Percentiles rank a stretch among this genome's conserved stretches.
Evolutionary conservation across 805 yeast genomes (phyloP).

Genomic region (Candida ponderosae): DNA sequence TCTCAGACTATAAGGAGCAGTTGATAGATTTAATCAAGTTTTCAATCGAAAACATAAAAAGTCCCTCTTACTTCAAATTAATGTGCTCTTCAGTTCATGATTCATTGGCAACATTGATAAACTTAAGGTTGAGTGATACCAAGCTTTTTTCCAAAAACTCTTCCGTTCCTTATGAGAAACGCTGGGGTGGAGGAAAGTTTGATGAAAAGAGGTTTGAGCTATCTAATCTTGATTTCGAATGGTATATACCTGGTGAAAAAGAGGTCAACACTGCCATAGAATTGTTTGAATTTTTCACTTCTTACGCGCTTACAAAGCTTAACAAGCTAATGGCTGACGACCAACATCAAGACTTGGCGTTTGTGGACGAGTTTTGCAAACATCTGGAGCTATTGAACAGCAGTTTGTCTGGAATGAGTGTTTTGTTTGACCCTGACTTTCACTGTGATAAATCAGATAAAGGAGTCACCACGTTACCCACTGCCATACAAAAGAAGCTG

Average conservation of each 20-base stretch:
- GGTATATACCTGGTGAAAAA: constrained; percentile 63
- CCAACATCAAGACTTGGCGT: constrained; percentile 19
- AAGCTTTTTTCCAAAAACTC: constrained; percentile 44
- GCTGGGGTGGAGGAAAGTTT: constrained; percentile 76
- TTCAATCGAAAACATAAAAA: constrained; percentile 22
- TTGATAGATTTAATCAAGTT: constrained; percentile 29
- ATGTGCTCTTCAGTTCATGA: constrained; percentile 62
- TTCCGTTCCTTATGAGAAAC: constrained; percentile 27
- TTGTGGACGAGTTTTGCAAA: constrained; percentile 47
- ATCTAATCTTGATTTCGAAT: constrained; percentile 47
- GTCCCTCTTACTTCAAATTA: constrained; percentile 52
- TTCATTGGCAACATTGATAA: constrained; percentile 53
- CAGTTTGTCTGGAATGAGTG: constrained; percentile 60
- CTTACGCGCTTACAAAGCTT: constrained; percentile 4
- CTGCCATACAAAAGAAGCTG: constrained; percentile 15
- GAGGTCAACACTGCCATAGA: constrained; percentile 58
- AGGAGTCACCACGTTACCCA: constrained; percentile 7
- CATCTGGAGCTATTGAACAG: constrained; percentile 51
- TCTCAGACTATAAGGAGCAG: constrained; percentile 37
- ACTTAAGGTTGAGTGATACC: constrained; percentile 49
- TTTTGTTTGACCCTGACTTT: constrained; percentile 66
- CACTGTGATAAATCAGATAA: constrained; percentile 28
- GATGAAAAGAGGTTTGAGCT: constrained; percentile 38
- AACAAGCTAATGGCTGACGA: constrained; percentile 10
- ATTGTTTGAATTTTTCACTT: constrained; percentile 36